Evolutionary conservation across 305 asterid genomes (phyloP).

Genomic region (Fraxinus platypoda): DNA sequence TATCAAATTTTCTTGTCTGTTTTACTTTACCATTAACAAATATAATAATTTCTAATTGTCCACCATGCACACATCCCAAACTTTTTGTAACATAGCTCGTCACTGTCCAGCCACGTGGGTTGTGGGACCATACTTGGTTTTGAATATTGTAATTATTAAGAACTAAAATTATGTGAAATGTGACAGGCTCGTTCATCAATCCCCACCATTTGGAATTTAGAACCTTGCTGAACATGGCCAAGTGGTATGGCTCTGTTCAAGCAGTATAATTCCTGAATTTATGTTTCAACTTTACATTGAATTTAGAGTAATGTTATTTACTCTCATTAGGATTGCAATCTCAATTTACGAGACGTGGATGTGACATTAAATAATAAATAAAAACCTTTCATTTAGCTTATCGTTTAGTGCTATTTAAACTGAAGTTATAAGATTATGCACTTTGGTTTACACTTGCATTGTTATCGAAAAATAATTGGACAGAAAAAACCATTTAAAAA

Average conservation of each 20-base stretch:
- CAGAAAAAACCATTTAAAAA: no score
- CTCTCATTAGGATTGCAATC: no score
- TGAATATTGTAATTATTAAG: background rate
- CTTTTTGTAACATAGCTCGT: constrained; percentile 12
- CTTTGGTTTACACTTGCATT: background rate
- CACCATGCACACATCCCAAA: constrained; percentile 18
- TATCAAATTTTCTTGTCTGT: background rate
- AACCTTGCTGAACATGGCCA: no score
- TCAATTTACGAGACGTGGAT: no score
- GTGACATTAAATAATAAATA: no score
- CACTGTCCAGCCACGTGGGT: constrained; percentile 29
- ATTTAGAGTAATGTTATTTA: no score
- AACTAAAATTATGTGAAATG: background rate
- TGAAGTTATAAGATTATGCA: background rate
- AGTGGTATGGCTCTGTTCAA: no score
- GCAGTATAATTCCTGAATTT: no score
- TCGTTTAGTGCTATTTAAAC: background rate
- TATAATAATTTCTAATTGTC: background rate
- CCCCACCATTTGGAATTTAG: background rate
- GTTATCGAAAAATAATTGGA: background rate
- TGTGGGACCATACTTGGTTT: constrained; percentile 11
- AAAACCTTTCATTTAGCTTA: no score
- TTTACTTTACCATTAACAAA: background rate
- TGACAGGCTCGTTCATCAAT: constrained; percentile 1
- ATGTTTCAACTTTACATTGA: no score